Base-by-base conservation (phyloP, 805 yeast genomes). In the Candida ponderosae region DNA sequence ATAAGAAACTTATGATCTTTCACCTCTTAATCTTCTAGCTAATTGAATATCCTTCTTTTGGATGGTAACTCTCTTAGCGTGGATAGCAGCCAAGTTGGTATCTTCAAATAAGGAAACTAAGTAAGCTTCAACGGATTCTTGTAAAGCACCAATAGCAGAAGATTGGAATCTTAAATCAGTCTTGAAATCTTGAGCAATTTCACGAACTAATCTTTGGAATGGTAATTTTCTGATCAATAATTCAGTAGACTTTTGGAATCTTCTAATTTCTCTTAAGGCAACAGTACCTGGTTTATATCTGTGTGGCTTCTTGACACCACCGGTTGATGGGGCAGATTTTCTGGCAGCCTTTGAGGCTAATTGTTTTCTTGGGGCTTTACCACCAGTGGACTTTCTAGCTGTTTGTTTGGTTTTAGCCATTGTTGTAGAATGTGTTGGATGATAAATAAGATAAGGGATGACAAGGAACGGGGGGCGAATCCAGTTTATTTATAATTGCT, bases 71-170 rank as follows among this genome's bases (percentile, higher is more conserved):
- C 98, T 83, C 81, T 93, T 90, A 59, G 97, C 98, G 70, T 90
- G 98, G 53, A 88, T 86, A 49, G 97, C 97, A 72, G 97, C 93
- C 73, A 90, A 77, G 75, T 89, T 90, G 50, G 97, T 93, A 68
- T 93, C 97, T 74, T 90, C 97, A 54, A 90, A 93, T 59, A 90
- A 70, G 43, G 96, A 86, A 38, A 90, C 96, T 56, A 93, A 74
- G 77, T 88, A 93, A 59, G 97, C 97, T 75, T 90, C 98, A 46
- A 90, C 96, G 46, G 97, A 89, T 72, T 93, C 98, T 68, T 90
- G 98, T 56, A 90, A 74, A 52, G 98, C 98, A 70, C 95, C 89
- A 50, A 90, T 83, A 50, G 98, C 98, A 50, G 95, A 84, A 40
- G 96, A 84, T 68, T 90, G 97, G 81, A 93, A 90, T 75, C 96